Evolutionary conservation across 1,139 yeast genomes (phyloP), one percentile per base, ranked within the genome.

Genomic region (Pichia cactophila): DNA sequence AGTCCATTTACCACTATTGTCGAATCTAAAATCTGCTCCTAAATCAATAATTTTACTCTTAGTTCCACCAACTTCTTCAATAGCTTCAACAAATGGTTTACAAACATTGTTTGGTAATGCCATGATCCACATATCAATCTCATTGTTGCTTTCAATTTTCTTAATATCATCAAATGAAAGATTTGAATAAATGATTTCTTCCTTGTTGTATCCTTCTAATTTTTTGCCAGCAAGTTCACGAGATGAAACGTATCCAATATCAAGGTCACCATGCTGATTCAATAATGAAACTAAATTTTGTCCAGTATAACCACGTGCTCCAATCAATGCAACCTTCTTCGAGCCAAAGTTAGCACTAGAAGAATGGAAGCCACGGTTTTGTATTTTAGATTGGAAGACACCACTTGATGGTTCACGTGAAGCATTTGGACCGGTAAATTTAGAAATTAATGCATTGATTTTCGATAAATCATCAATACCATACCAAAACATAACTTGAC

Each of bases 61-160:
- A 42, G 78, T 71, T 31, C 66, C 64, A 23, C 68, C 63, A 28
- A 81, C 86, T 20, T 81, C 73, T 61, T 86, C 92, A 61, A 92
- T 87, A 20, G 97, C 96, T 40, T 87, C 89, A 40, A 92, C 97
- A 70, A 92, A 90, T 50, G 98, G 97, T 70, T 86, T 86, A 71
- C 97, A 92, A 43, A 92, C 97, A 49, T 97, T 97, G 65, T 92
- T 92, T 55, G 99, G 98, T 61, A 94, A 77, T 2, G 98, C 98
- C 98, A 94, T 92, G 38, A 94, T 95, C 98, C 99, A 92, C 51
- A 90, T 83, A 62, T 94, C 98, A 49, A 92, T 87, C 49, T 80
- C 87, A 44, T 82, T 80, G 43, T 80, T 73, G 58, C 80, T 77
- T 68, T 90, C 98, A 56, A 92, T 72, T 56, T 75, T 71, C 62